These are phyloP conservation scores for Vanderwaltozyma polyspora DNA, from an alignment of 805 yeast genomes.

Conservation along the genomic window DNA sequence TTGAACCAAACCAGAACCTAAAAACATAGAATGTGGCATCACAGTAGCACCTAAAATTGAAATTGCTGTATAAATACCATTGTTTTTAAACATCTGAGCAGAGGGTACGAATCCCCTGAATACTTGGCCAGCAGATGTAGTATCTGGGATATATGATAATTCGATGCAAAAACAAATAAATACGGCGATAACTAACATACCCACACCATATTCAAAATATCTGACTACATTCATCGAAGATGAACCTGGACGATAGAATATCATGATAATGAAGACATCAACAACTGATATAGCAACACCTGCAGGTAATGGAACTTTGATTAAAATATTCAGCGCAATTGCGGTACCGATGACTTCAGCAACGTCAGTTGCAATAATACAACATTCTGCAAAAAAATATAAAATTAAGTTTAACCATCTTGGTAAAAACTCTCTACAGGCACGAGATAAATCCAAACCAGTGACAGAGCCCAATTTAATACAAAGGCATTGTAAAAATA, in stretches of 20 bases:
- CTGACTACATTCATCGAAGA: constrained; percentile 66
- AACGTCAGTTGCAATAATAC: constrained; percentile 83
- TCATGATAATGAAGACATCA: constrained; percentile 69
- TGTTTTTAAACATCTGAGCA: constrained; percentile 36
- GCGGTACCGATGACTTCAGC: constrained; percentile 96
- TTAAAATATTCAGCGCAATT: constrained; percentile 65
- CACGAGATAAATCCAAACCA: constrained; percentile 78
- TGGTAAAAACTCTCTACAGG: constrained; percentile 65
- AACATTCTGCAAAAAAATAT: constrained; percentile 74
- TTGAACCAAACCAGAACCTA: constrained; percentile 81
- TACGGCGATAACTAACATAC: constrained; percentile 59
- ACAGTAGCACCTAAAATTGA: constrained; percentile 89
- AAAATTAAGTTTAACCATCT: constrained; percentile 49
- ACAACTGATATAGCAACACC: constrained; percentile 73
- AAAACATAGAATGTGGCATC: constrained; percentile 81
- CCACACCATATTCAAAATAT: constrained; percentile 65
- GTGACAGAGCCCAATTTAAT: constrained; percentile 83
- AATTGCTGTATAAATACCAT: constrained; percentile 62
- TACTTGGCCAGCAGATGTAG: constrained; percentile 38
- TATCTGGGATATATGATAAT: constrained; percentile 41
- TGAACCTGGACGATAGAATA: constrained; percentile 67
- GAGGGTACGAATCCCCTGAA: constrained; percentile 63
- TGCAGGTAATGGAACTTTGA: constrained; percentile 60
- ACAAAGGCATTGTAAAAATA: constrained; percentile 70
- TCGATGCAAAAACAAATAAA: constrained; percentile 73